Conservation (phyloP, 257 asterid species). For the Cynanchum wilfordii region DNA sequence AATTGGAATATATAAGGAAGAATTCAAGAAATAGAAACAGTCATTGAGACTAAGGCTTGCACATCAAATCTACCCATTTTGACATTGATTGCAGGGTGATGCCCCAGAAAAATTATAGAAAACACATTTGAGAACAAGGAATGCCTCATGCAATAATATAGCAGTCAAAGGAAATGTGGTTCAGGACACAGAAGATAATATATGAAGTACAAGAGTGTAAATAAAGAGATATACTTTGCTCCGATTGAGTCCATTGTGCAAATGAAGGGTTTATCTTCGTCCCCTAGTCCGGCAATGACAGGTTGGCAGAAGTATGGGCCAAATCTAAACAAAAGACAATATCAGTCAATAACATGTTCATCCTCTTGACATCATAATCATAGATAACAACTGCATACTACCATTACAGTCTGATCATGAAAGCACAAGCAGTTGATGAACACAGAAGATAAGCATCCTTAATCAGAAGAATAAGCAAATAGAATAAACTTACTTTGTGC, state of each 20-base stretch:
- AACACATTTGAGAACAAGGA: neutral
- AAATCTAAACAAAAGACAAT: constrained; percentile 38
- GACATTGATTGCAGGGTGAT: neutral
- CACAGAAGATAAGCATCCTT: neutral
- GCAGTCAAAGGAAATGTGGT: neutral
- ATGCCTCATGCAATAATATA: neutral
- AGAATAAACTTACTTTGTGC: neutral
- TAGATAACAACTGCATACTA: neutral
- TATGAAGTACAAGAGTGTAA: neutral
- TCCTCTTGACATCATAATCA: neutral
- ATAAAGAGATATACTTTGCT: constrained; percentile 59
- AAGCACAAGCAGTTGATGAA: neutral
- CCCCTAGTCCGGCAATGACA: constrained; percentile 95
- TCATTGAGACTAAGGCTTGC: neutral
- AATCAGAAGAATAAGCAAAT: neutral
- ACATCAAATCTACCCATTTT: neutral
- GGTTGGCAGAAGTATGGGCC: constrained; percentile 99
- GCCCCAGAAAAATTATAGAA: neutral
- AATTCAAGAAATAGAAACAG: neutral
- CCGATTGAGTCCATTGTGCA: constrained; percentile 98
- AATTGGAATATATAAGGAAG: neutral
- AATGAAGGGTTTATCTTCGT: constrained; percentile 84
- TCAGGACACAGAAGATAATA: neutral
- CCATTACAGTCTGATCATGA: neutral
- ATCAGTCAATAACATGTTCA: neutral